Percentiles rank a stretch among this genome's conserved stretches.
phyloP scores from a whole-genome alignment of 2,329 filamentous ascomycete species.

The Fusarium sp. region DNA sequence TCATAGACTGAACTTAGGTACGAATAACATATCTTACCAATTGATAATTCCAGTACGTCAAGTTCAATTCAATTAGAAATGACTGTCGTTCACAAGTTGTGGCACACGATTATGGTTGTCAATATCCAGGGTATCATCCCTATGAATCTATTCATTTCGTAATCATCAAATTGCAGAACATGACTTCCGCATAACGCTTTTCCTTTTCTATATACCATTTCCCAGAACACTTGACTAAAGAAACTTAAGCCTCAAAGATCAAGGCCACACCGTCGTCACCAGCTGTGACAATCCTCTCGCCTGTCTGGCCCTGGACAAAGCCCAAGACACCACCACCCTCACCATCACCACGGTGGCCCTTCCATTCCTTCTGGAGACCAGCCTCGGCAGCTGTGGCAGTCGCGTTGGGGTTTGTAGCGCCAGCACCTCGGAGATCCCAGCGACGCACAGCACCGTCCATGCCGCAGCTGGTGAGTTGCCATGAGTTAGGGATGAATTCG shows the following conservation, averaged over 20 bases:
- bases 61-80: not conserved
- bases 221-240: slow-evolving; percentile 12
- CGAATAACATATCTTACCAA: not conserved
- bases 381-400: slow-evolving; percentile 59
- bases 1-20: not conserved
- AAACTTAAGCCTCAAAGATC: slow-evolving; percentile 69
- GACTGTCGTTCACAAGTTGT: not conserved
- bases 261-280: slow-evolving; percentile 84
- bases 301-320: slow-evolving; percentile 85
- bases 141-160: slow-evolving; percentile 44
- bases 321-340: slow-evolving; percentile 90
- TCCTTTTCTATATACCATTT: slow-evolving; percentile 26
- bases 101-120: not conserved
- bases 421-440: slow-evolving; percentile 80
- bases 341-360: slow-evolving; percentile 84
- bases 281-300: slow-evolving; percentile 83
- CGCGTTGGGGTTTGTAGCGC: slow-evolving; percentile 47
- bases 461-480: slow-evolving; percentile 86
- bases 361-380: slow-evolving; percentile 88
- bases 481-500: slow-evolving; percentile 78
- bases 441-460: slow-evolving; percentile 91
- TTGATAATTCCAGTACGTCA: not conserved
- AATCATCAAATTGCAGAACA: slow-evolving; percentile 40
- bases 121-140: slow-evolving; percentile 41
- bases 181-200: slow-evolving; percentile 30